Evolutionary conservation across 805 yeast species (phyloP).

Genomic region (Hanseniaspora singularis): DNA sequence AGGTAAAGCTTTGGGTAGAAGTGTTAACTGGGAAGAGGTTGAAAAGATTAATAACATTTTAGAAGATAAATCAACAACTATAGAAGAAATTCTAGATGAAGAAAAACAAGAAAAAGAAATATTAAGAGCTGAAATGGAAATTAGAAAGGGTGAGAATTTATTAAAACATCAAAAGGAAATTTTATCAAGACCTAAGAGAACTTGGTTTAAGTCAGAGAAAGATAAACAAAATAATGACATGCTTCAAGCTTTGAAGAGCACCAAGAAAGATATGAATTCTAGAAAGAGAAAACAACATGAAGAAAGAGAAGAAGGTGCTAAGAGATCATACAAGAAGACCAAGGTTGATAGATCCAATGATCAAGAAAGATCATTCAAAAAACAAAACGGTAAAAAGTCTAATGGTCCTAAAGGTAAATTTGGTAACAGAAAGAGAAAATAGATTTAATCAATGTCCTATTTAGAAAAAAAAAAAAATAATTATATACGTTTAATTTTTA

Average conservation of each 20-base stretch:
- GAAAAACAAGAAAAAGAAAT: conserved; percentile 84
- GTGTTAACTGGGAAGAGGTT: conserved; percentile 79
- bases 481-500: too few relatives aligned
- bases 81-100: conserved; percentile 71
- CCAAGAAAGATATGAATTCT: conserved; percentile 43
- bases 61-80: conserved; percentile 43
- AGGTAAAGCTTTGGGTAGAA: conserved; percentile 71
- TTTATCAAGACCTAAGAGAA: conserved; percentile 79
- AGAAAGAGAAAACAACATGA: conserved; percentile 54
- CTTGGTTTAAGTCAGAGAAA: conserved; percentile 73
- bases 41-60: conserved; percentile 54
- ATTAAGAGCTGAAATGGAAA: conserved; percentile 79
- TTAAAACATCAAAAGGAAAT: conserved; percentile 73
- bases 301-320: conserved; percentile 44
- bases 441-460: too few relatives aligned
- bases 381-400: conserved; percentile 23
- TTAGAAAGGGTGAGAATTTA: conserved; percentile 73
- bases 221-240: conserved; percentile 34
- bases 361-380: conserved; percentile 34
- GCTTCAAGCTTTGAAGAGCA: conserved; percentile 33
- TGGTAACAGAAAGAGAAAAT: conserved; percentile 7
- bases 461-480: not conserved
- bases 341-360: conserved; percentile 51
- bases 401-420: conserved; percentile 24
- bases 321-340: conserved; percentile 69